Evolutionary conservation across 805 yeast species (phyloP), one percentile per base, ranked within the genome.

Genomic region (Hanseniaspora jakobsenii): DNA sequence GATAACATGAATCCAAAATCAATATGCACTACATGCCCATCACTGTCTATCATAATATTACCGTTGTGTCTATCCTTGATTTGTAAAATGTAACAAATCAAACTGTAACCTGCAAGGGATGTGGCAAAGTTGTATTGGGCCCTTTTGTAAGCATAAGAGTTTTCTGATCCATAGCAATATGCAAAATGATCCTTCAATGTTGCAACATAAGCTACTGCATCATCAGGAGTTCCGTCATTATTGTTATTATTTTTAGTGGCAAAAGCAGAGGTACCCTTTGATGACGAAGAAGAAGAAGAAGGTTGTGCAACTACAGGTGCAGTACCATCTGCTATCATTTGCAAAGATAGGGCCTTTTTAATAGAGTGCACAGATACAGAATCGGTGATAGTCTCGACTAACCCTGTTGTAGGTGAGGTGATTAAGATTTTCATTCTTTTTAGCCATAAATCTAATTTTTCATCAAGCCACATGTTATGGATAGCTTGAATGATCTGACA

Each of bases 1-100:
- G 95, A 84, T 2, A 89, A 67, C 58, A 89, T 63, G 60, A 85
- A 89, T 0, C 98, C 98, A 65, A 91, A 91, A 63, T 91, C 98
- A 53, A 91, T 91, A 60, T 84, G 94, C 36, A 89, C 77, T 10
- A 91, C 81, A 57, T 91, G 98, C 0, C 98, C 98, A 48, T 89
- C 94, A 48, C 80, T 77, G 57, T 91, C 98, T 31, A 89, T 67
- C 98, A 91, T 89, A 48, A 91, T 87, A 60, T 91, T 91, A 56
- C 98, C 98, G 58, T 89, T 89, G 58, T 89, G 98, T 52, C 98
- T 74, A 61, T 91, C 98, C 59, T 91, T 91, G 49, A 91, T 83
- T 63, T 89, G 97, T 39, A 91, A 66, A 32, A 89, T 65, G 53
- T 86, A 91, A 49, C 95, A 85, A 27, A 91, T 78, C 14, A 91